A percentile compares a stretch with the other conserved stretches of the same genome.
Evolutionary conservation across 2,329 filamentous ascomycete genomes (phyloP).

Genomic region (Colletotrichum sp.): DNA sequence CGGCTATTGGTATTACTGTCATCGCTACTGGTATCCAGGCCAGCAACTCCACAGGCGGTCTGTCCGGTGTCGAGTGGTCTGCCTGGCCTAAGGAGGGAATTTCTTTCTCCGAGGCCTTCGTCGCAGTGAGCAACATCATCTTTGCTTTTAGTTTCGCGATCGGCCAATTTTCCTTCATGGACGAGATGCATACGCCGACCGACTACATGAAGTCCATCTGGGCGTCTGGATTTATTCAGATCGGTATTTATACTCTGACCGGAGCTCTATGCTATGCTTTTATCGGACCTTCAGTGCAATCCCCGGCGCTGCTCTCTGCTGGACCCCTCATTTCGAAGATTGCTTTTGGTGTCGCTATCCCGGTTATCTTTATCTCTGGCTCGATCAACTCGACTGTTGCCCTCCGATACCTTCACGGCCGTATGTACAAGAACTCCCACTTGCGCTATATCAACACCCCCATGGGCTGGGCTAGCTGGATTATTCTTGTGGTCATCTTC

Average conservation of each 20-base stretch:
- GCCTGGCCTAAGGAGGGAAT: conserved; percentile 49
- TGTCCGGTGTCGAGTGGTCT: conserved; percentile 43
- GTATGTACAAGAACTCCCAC: conserved; percentile 45
- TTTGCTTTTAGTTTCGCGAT: conserved; percentile 68
- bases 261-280: conserved; percentile 73
- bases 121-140: conserved; percentile 70
- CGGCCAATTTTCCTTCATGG: conserved; percentile 57
- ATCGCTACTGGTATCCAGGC: conserved; percentile 36
- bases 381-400: conserved; percentile 66
- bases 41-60: conserved; percentile 30
- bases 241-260: conserved; percentile 68
- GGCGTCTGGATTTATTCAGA: conserved; percentile 65
- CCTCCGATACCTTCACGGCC: conserved; percentile 49
- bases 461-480: conserved; percentile 59
- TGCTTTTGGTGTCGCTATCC: conserved; percentile 72
- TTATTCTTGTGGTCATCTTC: conserved; percentile 58
- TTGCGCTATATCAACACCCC: conserved; percentile 51
- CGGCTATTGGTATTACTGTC: conserved; percentile 47
- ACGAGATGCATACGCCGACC: conserved; percentile 54
- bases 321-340: conserved; percentile 64
- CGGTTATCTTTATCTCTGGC: conserved; percentile 76
- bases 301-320: conserved; percentile 72
- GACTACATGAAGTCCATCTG: conserved; percentile 60
- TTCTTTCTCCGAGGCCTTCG: conserved; percentile 59
- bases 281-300: conserved; percentile 64